These are phyloP conservation scores for Camelina hispida DNA, from an alignment of 345 rosid genomes.

Conservation along the genomic window DNA sequence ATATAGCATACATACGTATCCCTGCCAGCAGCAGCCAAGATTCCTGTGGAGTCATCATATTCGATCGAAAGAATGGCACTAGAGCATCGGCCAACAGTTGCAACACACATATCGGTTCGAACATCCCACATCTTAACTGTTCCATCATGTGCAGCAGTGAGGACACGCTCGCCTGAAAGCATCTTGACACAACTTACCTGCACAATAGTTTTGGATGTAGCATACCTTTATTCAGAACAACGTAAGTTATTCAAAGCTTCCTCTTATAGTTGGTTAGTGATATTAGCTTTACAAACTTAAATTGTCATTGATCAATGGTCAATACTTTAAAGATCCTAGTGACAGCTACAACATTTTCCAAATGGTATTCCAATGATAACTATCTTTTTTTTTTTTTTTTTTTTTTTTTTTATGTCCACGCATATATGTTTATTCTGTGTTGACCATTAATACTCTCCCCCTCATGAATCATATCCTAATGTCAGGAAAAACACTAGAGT, in stretches of 20 bases:
- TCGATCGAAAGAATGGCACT: constrained; percentile 94
- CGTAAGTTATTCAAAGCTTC: constrained; percentile 8
- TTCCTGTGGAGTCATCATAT: constrained; percentile 96
- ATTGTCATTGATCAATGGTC: constrained; percentile 14
- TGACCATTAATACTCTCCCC: constrained; percentile 8
- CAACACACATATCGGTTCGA: constrained; percentile 94
- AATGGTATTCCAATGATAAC: constrained; percentile 10
- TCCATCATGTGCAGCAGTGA: constrained; percentile 90
- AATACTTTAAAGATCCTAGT: background rate
- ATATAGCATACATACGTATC: constrained; percentile 71
- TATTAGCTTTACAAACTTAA: constrained; percentile 15
- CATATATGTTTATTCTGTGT: constrained; percentile 6
- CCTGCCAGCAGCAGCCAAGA: constrained; percentile 97
- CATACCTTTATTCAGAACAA: constrained; percentile 17
- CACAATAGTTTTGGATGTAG: constrained; percentile 27
- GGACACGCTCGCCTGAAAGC: constrained; percentile 97
- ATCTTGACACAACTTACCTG: constrained; percentile 92
- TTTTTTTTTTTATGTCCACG: background rate
- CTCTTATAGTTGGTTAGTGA: constrained; percentile 12
- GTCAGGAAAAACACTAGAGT: constrained; percentile 20
- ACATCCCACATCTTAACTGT: constrained; percentile 99
- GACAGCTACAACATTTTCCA: constrained; percentile 29
- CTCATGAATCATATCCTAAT: constrained; percentile 10
- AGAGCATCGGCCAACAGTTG: constrained; percentile 97
- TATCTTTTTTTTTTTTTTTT: constrained; percentile 9